These are phyloP conservation scores for Deinandra increscens DNA, from an alignment of 129 eudicot species.

Conservation along the genomic window DNA sequence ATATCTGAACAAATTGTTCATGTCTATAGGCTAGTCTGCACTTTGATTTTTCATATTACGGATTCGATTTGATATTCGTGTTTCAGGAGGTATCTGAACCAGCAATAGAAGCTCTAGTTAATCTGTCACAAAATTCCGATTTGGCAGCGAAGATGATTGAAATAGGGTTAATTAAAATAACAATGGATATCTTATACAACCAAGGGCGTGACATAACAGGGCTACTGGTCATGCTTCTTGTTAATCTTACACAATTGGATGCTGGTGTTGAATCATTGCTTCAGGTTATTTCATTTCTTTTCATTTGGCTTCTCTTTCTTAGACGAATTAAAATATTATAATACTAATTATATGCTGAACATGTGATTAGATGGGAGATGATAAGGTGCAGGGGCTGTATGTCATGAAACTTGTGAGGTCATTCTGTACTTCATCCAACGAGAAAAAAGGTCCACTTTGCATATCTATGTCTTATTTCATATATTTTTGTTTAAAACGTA, in stretches of 20 bases:
- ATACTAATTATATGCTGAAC: slow-evolving; percentile 14
- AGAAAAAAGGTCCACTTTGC: slow-evolving; percentile 49
- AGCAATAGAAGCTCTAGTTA: slow-evolving; percentile 78
- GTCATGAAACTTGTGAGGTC: slow-evolving; percentile 93
- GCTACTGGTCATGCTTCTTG: slow-evolving; percentile 30
- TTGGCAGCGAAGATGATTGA: slow-evolving; percentile 70
- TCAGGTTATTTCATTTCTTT: slow-evolving; percentile 47
- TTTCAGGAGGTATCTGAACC: slow-evolving; percentile 89
- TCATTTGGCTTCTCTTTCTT: neutral
- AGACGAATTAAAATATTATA: slow-evolving; percentile 9
- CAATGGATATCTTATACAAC: neutral
- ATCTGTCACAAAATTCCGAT: slow-evolving; percentile 69
- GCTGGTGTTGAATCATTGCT: slow-evolving; percentile 89
- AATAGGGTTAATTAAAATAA: slow-evolving; percentile 35
- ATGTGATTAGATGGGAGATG: slow-evolving; percentile 63
- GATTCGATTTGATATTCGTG: neutral
- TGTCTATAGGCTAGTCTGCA: neutral
- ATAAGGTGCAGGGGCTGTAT: slow-evolving; percentile 79
- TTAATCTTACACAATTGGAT: slow-evolving; percentile 49
- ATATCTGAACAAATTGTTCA: neutral
- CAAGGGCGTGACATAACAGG: slow-evolving; percentile 2
- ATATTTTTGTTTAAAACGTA: neutral
- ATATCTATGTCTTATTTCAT: neutral
- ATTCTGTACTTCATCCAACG: slow-evolving; percentile 79
- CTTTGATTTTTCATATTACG: neutral